Evolutionary conservation across 345 rosid genomes (phyloP).

Genomic region (Toxicodendron radicans): DNA sequence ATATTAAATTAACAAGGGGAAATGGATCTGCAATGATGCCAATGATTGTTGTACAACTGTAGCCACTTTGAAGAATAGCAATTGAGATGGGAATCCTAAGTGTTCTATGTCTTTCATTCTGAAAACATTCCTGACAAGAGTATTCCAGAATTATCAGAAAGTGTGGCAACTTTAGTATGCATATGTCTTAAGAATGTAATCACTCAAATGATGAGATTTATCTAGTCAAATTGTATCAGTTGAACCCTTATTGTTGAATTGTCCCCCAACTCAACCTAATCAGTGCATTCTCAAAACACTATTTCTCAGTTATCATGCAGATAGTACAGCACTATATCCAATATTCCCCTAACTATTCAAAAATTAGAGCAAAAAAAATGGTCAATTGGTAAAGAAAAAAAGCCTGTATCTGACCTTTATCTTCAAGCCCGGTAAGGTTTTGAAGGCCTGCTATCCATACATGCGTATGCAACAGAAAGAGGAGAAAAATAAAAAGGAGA

Average conservation of each 20-base stretch:
- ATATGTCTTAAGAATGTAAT: background rate
- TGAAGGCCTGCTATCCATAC: slow-evolving; percentile 19
- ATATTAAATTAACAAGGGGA: background rate
- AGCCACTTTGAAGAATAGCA: background rate
- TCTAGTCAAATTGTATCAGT: background rate
- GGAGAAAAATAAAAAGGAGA: background rate
- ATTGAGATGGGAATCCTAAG: background rate
- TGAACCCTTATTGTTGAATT: background rate
- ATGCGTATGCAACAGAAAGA: background rate
- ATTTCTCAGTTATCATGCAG: background rate
- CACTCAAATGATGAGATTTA: background rate
- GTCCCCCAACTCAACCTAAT: background rate
- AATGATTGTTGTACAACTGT: background rate
- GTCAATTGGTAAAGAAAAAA: background rate
- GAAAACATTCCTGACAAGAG: background rate
- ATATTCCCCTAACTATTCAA: too few species aligned
- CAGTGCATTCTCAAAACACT: background rate
- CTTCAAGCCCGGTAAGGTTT: slow-evolving; percentile 22
- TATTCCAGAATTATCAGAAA: background rate
- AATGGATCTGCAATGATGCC: background rate
- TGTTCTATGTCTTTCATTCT: background rate
- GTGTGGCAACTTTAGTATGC: background rate
- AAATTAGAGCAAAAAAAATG: background rate
- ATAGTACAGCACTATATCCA: background rate
- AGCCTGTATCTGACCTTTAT: slow-evolving; percentile 23